A percentile compares a stretch with the other conserved stretches of the same genome.
Evolutionary conservation across 106 monocot species (phyloP).

Genomic region (Allium sativum): DNA sequence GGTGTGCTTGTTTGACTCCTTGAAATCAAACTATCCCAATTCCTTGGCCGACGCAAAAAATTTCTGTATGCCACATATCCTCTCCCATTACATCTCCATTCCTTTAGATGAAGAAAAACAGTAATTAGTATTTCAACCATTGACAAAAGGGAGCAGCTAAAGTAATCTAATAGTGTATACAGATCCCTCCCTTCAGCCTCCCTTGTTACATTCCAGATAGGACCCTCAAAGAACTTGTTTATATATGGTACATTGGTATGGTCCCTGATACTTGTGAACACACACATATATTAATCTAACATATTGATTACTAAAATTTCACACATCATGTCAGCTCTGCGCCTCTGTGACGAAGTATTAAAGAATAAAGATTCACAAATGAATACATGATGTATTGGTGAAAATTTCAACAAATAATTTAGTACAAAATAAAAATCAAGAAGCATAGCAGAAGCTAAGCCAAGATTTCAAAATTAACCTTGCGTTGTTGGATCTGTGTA

Average conservation of each 20-base stretch:
- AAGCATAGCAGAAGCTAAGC: not conserved
- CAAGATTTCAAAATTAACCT: conserved; percentile 26
- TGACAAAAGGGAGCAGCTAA: too few species aligned
- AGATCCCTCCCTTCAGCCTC: too few species aligned
- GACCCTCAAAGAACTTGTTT: too few species aligned
- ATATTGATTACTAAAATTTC: not conserved
- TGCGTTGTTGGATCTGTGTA: conserved; percentile 30
- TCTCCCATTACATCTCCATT: conserved; percentile 87
- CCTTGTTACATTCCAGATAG: too few species aligned
- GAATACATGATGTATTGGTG: too few species aligned
- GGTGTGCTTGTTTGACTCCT: conserved; percentile 54
- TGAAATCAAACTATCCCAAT: conserved; percentile 33
- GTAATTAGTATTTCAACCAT: too few species aligned
- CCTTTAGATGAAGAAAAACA: conserved; percentile 24
- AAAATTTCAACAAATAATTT: not conserved
- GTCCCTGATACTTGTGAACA: too few species aligned
- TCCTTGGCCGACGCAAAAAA: conserved; percentile 56
- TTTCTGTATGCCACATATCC: conserved; percentile 80
- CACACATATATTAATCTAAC: too few species aligned
- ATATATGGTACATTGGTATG: too few species aligned
- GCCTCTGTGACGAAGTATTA: too few species aligned
- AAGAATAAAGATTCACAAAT: too few species aligned
- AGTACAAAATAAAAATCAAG: not conserved
- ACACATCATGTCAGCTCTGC: not conserved
- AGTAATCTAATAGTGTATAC: too few species aligned